A percentile compares a stretch with the other conserved stretches of the same genome.
Conservation (phyloP, 352 stramenopile species). For the Globisporangium orthogonon region DNA sequence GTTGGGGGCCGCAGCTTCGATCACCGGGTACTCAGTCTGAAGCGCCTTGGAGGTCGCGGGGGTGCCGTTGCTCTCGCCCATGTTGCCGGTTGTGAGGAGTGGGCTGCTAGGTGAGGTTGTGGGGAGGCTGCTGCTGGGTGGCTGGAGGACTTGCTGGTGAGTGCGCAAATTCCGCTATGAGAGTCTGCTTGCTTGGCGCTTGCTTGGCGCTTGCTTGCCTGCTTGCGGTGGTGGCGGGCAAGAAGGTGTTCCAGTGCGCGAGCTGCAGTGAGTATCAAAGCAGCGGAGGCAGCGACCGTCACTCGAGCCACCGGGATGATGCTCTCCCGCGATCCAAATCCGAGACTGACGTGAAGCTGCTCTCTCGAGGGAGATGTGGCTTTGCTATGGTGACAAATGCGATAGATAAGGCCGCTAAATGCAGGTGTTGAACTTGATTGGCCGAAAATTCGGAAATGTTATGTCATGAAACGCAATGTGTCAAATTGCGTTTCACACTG, state of each 20-base stretch:
- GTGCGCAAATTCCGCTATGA: slow-evolving; percentile 13
- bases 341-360: neutral
- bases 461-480: slow-evolving; percentile 1
- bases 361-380: neutral
- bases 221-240: neutral
- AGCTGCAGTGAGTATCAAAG: neutral
- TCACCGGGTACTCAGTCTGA: slow-evolving; percentile 17
- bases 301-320: neutral
- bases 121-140: neutral
- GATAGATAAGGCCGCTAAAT: too few species aligned
- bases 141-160: slow-evolving; percentile 1
- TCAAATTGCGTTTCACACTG: slow-evolving; percentile 1
- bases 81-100: neutral
- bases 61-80: slow-evolving; percentile 9
- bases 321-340: neutral
- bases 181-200: neutral
- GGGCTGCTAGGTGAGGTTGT: neutral
- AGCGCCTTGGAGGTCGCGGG: neutral
- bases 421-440: neutral
- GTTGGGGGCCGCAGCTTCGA: slow-evolving; percentile 36
- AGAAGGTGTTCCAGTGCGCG: slow-evolving; percentile 1
- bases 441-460: neutral
- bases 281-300: neutral
- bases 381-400: too few species aligned
- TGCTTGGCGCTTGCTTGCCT: neutral